A percentile compares a stretch with the other conserved stretches of the same genome.
These are phyloP conservation scores for Royoungia palumana DNA, from an alignment of 768 basidiomycete genomes.

Conservation along the genomic window DNA sequence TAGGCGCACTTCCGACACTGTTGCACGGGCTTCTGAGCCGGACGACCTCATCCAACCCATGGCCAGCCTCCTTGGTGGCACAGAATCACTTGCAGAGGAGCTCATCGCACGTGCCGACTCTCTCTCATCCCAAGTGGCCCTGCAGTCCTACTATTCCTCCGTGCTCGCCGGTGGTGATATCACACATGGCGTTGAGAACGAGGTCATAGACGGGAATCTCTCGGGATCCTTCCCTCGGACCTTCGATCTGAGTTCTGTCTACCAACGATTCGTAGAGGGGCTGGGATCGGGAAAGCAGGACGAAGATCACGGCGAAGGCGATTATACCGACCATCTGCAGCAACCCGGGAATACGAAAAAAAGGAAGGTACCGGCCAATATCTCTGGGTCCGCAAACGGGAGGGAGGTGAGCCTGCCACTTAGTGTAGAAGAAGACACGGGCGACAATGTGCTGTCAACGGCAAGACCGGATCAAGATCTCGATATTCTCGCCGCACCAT, in stretches of 20 bases:
- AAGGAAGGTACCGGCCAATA: slow-evolving; percentile 76
- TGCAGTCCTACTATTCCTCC: slow-evolving; percentile 65
- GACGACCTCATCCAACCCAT: slow-evolving; percentile 31
- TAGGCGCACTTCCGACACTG: slow-evolving; percentile 48
- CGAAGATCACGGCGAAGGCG: slow-evolving; percentile 55
- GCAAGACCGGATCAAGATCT: slow-evolving; percentile 25
- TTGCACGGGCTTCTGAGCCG: slow-evolving; percentile 22
- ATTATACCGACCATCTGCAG: slow-evolving; percentile 64
- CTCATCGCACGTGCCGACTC: slow-evolving; percentile 55
- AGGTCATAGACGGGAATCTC: slow-evolving; percentile 15
- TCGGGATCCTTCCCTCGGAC: slow-evolving; percentile 21
- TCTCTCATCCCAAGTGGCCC: slow-evolving; percentile 54
- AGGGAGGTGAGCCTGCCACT: slow-evolving; percentile 42
- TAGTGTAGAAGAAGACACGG: slow-evolving; percentile 42
- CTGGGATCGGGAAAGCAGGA: slow-evolving; percentile 37
- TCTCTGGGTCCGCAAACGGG: slow-evolving; percentile 38
- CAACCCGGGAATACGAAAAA: slow-evolving; percentile 87
- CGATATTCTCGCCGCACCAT: slow-evolving; percentile 18
- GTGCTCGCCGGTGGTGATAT: slow-evolving; percentile 40
- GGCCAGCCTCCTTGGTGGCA: slow-evolving; percentile 36
- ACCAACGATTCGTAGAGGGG: slow-evolving; percentile 24
- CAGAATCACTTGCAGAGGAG: slow-evolving; percentile 53
- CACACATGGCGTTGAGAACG: slow-evolving; percentile 34
- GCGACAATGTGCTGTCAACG: slow-evolving; percentile 26
- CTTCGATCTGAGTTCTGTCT: slow-evolving; percentile 28